Conservation (phyloP, 2,329 filamentous ascomycete genomes). For the Colletotrichum tropicicola region DNA sequence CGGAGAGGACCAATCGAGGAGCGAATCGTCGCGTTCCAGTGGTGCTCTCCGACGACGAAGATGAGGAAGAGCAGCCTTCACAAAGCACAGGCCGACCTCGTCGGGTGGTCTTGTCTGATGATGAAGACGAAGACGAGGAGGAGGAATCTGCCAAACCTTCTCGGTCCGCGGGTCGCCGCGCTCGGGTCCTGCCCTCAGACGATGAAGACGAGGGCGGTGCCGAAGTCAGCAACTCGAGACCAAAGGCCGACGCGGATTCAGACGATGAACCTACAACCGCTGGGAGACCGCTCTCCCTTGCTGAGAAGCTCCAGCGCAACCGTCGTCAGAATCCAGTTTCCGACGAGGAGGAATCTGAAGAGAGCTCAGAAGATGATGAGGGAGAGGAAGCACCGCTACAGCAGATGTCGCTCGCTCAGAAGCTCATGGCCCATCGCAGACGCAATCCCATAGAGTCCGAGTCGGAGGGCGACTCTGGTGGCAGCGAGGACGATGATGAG, state of each 20-base stretch:
- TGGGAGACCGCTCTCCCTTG: background rate
- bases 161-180: background rate
- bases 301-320: conserved; percentile 17
- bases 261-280: background rate
- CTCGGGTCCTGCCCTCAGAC: conserved; percentile 9
- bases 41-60: conserved; percentile 34
- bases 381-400: conserved; percentile 24
- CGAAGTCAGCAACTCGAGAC: background rate
- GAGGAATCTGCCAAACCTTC: background rate
- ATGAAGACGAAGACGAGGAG: conserved; percentile 26
- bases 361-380: conserved; percentile 24
- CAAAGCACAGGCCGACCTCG: conserved; percentile 28
- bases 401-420: conserved; percentile 34
- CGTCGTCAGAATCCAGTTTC: conserved; percentile 16
- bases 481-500: conserved; percentile 33
- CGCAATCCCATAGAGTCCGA: conserved; percentile 31
- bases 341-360: conserved; percentile 13
- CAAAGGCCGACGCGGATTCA: background rate
- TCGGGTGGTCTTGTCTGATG: conserved; percentile 34
- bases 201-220: conserved; percentile 26
- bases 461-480: conserved; percentile 31
- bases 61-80: conserved; percentile 5
- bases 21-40: background rate
- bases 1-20: background rate
- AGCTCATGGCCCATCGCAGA: conserved; percentile 33